These are phyloP conservation scores for Podaxis mareebaensis DNA, from an alignment of 768 basidiomycete species.

Conservation along the genomic window DNA sequence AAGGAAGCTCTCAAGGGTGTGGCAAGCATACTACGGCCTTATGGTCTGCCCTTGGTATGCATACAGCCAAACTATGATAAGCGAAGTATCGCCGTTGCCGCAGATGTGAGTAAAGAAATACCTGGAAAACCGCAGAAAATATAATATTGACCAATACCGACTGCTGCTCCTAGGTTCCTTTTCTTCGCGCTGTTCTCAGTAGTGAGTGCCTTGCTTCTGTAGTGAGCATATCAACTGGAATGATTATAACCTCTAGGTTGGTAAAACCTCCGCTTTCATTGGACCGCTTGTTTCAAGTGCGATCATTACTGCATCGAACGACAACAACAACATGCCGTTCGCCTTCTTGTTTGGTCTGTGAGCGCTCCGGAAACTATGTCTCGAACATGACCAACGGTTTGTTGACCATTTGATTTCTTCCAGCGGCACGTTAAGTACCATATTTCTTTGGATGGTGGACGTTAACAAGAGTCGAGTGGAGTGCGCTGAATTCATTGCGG, in stretches of 20 bases:
- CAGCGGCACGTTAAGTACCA: constrained; percentile 49
- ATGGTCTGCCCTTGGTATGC: constrained; percentile 83
- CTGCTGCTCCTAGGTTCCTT: constrained; percentile 47
- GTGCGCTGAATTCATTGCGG: constrained; percentile 60
- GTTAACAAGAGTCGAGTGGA: constrained; percentile 63
- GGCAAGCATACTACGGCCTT: constrained; percentile 70
- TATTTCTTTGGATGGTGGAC: constrained; percentile 65
- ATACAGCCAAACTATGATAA: constrained; percentile 83
- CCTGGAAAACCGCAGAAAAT: background rate
- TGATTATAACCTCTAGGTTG: constrained; percentile 40
- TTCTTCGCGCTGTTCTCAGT: constrained; percentile 78
- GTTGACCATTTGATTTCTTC: background rate
- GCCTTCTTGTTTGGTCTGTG: constrained; percentile 71
- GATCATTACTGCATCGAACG: constrained; percentile 65
- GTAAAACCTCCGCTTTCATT: constrained; percentile 77
- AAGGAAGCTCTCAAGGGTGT: constrained; percentile 44
- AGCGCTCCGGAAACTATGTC: constrained; percentile 25
- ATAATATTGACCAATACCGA: constrained; percentile 14
- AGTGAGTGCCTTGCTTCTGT: constrained; percentile 33
- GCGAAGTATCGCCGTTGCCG: constrained; percentile 70
- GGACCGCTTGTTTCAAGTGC: constrained; percentile 76
- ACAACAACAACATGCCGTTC: constrained; percentile 78
- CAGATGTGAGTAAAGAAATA: constrained; percentile 54
- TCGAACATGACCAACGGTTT: background rate
- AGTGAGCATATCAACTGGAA: background rate